Conservation (phyloP, 306 rosid species). For the Glycine tomentella region DNA sequence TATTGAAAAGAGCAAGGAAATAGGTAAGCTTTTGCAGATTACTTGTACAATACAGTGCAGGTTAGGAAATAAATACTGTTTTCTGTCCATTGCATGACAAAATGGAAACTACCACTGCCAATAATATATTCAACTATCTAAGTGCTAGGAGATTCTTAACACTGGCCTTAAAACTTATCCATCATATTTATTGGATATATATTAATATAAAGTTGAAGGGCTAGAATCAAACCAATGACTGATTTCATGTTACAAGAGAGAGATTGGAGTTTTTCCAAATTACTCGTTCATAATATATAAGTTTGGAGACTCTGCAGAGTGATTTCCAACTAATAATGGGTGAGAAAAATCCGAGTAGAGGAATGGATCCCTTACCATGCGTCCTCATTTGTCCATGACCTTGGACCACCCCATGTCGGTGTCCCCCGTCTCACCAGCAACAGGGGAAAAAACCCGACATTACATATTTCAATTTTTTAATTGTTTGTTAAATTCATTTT, state of each 20-base stretch:
- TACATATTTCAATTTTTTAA: too few species aligned
- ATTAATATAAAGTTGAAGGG: background rate
- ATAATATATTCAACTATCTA: background rate
- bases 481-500: too few species aligned
- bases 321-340: background rate
- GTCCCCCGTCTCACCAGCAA: background rate
- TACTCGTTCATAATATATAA: background rate
- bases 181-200: background rate
- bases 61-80: background rate
- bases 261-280: background rate
- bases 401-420: background rate
- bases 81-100: background rate
- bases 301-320: background rate
- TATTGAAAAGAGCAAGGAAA: conserved; percentile 67
- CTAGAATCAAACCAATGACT: too few species aligned
- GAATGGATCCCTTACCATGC: background rate
- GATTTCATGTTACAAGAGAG: background rate
- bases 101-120: background rate
- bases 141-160: background rate
- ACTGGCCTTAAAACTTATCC: background rate
- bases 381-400: background rate
- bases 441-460: background rate
- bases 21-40: conserved; percentile 27
- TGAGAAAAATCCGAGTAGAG: background rate
- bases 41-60: background rate